Percentiles rank a stretch among this genome's conserved stretches.
phyloP scores from a whole-genome alignment of 2,329 filamentous ascomycete species.

The Colletotrichum theobromicola region DNA sequence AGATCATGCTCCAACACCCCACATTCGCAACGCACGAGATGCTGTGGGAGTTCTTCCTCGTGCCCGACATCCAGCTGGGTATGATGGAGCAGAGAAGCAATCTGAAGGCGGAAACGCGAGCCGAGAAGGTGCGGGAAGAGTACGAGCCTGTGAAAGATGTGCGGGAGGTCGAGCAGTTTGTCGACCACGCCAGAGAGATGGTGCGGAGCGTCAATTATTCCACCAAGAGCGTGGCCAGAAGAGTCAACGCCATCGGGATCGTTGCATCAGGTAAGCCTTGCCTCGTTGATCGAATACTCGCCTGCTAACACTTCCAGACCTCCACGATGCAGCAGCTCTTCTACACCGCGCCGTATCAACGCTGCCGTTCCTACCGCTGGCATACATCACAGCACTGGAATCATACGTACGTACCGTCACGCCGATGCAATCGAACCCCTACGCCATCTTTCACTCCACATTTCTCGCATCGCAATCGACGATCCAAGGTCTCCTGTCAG shows the following conservation, averaged over 20 bases:
- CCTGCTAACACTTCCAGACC: constrained; percentile 50
- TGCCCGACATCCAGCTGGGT: constrained; percentile 88
- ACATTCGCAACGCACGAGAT: constrained; percentile 97
- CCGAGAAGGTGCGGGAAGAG: constrained; percentile 88
- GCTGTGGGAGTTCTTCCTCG: constrained; percentile 98
- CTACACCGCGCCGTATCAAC: constrained; percentile 57
- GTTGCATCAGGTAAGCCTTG: constrained; percentile 59
- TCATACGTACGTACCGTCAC: constrained; percentile 71
- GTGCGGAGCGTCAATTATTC: constrained; percentile 84
- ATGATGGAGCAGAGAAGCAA: constrained; percentile 90
- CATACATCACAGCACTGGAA: constrained; percentile 74
- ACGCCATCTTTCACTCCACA: constrained; percentile 74
- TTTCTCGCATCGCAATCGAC: constrained; percentile 84
- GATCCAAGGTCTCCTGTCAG: constrained; percentile 78
- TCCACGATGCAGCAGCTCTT: constrained; percentile 68
- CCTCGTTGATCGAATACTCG: not conserved
- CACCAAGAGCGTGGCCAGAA: constrained; percentile 80
- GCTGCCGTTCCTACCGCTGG: constrained; percentile 69
- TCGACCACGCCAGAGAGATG: constrained; percentile 88
- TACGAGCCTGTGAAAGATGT: constrained; percentile 84
- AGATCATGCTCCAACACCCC: constrained; percentile 83
- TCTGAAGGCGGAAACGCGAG: constrained; percentile 82
- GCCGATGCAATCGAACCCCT: constrained; percentile 75
- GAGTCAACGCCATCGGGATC: constrained; percentile 76
- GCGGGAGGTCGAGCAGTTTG: constrained; percentile 90